Percentiles rank a stretch among this genome's conserved stretches.
Evolutionary conservation across 352 stramenopile species (phyloP).

Genomic region (Phytopythium mirpurense): DNA sequence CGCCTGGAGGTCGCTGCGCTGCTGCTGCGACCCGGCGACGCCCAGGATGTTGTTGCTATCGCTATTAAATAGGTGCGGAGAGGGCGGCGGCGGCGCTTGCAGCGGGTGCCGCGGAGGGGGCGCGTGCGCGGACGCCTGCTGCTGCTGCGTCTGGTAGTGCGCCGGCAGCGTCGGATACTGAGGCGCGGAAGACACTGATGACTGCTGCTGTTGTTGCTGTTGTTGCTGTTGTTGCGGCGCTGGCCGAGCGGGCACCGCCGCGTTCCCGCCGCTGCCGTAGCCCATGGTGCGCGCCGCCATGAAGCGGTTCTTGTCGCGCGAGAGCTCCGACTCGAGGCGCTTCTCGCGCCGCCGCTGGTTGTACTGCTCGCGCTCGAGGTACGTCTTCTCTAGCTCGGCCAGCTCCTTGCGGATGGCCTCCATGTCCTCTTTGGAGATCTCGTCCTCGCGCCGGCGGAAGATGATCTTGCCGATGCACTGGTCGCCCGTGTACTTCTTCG

Average conservation of each 20-base stretch:
- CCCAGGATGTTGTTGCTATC: slow-evolving; percentile 31
- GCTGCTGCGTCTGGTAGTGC: slow-evolving; percentile 12
- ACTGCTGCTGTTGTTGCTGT: slow-evolving; percentile 11
- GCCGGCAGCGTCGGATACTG: slow-evolving; percentile 6
- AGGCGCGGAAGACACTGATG: background rate
- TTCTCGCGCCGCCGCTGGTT: slow-evolving; percentile 91
- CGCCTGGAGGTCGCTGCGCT: slow-evolving; percentile 9
- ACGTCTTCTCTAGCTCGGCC: slow-evolving; percentile 92
- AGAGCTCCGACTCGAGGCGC: slow-evolving; percentile 77
- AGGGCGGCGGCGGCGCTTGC: slow-evolving; percentile 8
- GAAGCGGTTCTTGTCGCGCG: slow-evolving; percentile 63
- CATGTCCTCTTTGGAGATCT: slow-evolving; percentile 76
- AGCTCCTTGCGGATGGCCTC: slow-evolving; percentile 73
- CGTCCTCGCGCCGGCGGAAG: slow-evolving; percentile 68
- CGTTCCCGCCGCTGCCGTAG: slow-evolving; percentile 14
- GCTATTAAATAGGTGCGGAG: slow-evolving; percentile 32
- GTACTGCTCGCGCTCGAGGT: slow-evolving; percentile 94
- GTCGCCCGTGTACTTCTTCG: slow-evolving; percentile 98
- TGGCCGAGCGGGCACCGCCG: background rate
- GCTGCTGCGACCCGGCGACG: slow-evolving; percentile 26
- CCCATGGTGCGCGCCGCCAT: slow-evolving; percentile 29
- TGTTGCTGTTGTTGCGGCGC: slow-evolving; percentile 11
- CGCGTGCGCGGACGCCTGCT: slow-evolving; percentile 10
- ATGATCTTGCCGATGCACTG: slow-evolving; percentile 97
- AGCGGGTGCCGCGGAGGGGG: slow-evolving; percentile 28